Base-by-base conservation (phyloP, 495 filamentous ascomycete species). In the Neurospora sublineolata region DNA sequence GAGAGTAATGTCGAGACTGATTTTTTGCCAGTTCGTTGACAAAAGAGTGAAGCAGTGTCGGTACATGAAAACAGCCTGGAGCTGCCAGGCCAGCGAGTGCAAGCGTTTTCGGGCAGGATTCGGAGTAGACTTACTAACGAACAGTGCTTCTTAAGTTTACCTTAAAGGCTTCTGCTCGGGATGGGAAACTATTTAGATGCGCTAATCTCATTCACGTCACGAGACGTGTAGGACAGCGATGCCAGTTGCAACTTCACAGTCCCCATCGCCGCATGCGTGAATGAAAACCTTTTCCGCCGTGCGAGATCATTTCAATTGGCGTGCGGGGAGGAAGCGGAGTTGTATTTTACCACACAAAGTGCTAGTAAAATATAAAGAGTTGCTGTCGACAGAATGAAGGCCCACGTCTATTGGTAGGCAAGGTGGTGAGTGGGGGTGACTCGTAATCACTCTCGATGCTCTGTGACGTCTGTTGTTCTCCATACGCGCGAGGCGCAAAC, bases 391-490 rank as follows among this genome's bases (percentile, higher is more conserved):
- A 60, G 42, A 36, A 44, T 36, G 70, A 69, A 71, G 73, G 68
- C 72, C 70, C 69, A 68, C 72, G 70, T 74, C 73, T 60, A 38
- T 52, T 73, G 72, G 70, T 36, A 69, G 37, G 39, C 27, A 40
- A 30, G 27, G 27, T n/a, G 20, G 18, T 36, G 67, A 69, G 68
- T 69, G 46, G 73, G 73, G 73, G 52, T 68, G 52, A n/a, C 12
- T 37, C 39, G 33, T 67, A 58, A 73, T 37, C 37, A 69, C 67
- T 72, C 67, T 72, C 18, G 71, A 67, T 37, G 73, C 71, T 68
- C 40, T 70, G 73, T 75, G 73, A 75, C 73, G 73, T 75, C 71
- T 73, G 33, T 58, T 69, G 60, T 75, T 73, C n/a, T n/a, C n/a
- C n/a, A n/a, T 69, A 23, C 37, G 14, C 52, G 52, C 52, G 52